Evolutionary conservation across 805 yeast species (phyloP).

Genomic region (Ogataea salicorniae): DNA sequence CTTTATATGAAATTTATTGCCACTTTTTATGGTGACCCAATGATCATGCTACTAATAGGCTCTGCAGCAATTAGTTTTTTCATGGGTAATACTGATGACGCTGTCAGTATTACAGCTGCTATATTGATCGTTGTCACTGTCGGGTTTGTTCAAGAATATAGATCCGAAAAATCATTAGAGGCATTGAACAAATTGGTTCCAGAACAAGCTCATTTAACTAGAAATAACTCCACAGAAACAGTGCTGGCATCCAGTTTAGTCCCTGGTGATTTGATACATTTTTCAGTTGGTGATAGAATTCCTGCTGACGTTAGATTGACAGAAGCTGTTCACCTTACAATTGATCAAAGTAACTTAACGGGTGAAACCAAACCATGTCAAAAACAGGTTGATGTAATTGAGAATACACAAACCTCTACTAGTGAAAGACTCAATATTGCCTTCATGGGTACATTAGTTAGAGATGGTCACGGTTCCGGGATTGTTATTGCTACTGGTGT

Average conservation of each 20-base stretch:
- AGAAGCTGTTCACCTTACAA: slow-evolving; percentile 70
- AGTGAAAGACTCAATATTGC: slow-evolving; percentile 76
- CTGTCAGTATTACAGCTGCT: slow-evolving; percentile 89
- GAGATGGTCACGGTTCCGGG: slow-evolving; percentile 94
- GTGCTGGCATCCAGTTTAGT: slow-evolving; percentile 83
- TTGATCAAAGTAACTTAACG: slow-evolving; percentile 92
- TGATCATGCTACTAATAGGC: slow-evolving; percentile 81
- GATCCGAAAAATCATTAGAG: slow-evolving; percentile 90
- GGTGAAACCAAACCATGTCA: slow-evolving; percentile 91
- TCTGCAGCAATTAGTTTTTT: slow-evolving; percentile 82
- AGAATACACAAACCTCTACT: slow-evolving; percentile 18
- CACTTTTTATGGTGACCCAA: slow-evolving; percentile 85
- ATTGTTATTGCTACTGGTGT: slow-evolving; percentile 87
- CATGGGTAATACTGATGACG: slow-evolving; percentile 97
- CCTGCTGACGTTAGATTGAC: slow-evolving; percentile 91
- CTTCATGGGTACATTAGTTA: slow-evolving; percentile 94
- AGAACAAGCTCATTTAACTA: slow-evolving; percentile 88
- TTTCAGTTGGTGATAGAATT: slow-evolving; percentile 88
- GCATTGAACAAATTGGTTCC: slow-evolving; percentile 93
- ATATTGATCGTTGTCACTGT: slow-evolving; percentile 91
- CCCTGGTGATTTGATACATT: slow-evolving; percentile 92
- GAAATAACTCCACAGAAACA: slow-evolving; percentile 74
- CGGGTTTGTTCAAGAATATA: slow-evolving; percentile 95
- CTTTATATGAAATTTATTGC: slow-evolving; percentile 66
- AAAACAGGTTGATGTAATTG: slow-evolving; percentile 49